These are phyloP conservation scores for Boletus sp. DNA, from an alignment of 768 basidiomycete species.

Conservation along the genomic window DNA sequence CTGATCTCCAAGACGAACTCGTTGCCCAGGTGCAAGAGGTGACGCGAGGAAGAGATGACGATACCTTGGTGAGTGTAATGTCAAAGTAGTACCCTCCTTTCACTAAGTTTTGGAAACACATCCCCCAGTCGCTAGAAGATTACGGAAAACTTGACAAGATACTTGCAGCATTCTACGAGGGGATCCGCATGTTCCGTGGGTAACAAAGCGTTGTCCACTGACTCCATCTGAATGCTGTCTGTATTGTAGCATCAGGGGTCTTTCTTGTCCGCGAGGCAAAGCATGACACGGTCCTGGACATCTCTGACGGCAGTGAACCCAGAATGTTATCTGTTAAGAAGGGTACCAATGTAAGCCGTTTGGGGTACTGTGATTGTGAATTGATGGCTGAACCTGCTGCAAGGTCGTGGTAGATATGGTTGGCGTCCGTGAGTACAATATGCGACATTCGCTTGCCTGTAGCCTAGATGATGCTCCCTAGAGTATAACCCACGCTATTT, in stretches of 20 bases:
- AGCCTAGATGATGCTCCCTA: slow-evolving; percentile 12
- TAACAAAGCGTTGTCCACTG: neutral
- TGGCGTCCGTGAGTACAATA: slow-evolving; percentile 25
- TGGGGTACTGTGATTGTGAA: neutral
- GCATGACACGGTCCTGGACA: slow-evolving; percentile 26
- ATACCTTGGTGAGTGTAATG: slow-evolving; percentile 14
- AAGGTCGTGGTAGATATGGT: slow-evolving; percentile 31
- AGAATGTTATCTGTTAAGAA: slow-evolving; percentile 22
- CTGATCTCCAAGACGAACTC: slow-evolving; percentile 32
- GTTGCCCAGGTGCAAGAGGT: slow-evolving; percentile 30
- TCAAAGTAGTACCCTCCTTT: neutral
- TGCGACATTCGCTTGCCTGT: neutral
- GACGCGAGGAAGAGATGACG: slow-evolving; percentile 17
- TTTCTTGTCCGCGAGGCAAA: slow-evolving; percentile 31
- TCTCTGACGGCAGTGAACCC: slow-evolving; percentile 15
- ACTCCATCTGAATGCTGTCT: neutral
- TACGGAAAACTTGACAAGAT: slow-evolving; percentile 31
- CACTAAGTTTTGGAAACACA: no score
- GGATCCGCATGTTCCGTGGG: slow-evolving; percentile 35
- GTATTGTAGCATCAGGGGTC: slow-evolving; percentile 27
- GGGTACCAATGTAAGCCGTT: slow-evolving; percentile 18
- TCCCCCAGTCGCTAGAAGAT: slow-evolving; percentile 21
- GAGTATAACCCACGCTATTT: slow-evolving; percentile 39
- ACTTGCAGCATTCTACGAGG: slow-evolving; percentile 32
- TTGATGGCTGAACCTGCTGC: neutral